phyloP scores from a whole-genome alignment of 768 basidiomycete species.

The Tremella mesenterica region DNA sequence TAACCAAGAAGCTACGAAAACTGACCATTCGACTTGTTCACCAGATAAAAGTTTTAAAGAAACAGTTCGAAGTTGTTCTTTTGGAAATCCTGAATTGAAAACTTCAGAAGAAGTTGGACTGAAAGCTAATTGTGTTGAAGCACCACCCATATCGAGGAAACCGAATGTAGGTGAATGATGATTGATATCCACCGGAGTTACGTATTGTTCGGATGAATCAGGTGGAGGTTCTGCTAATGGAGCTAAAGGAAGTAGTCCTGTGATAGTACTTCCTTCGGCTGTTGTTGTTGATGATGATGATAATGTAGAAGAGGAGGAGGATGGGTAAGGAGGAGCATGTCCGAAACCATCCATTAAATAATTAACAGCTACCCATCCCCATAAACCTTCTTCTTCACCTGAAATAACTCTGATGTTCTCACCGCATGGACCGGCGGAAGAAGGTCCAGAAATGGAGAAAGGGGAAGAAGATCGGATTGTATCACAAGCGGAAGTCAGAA shows the following conservation, averaged over 20 bases:
- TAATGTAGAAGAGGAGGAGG: not conserved
- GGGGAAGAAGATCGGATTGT: conserved; percentile 66
- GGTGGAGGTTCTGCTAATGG: conserved; percentile 31
- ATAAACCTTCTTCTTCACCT: conserved; percentile 94
- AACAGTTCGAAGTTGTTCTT: conserved; percentile 67
- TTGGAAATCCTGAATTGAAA: conserved; percentile 45
- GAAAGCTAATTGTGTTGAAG: conserved; percentile 97
- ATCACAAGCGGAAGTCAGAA: conserved; percentile 68
- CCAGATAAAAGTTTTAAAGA: conserved; percentile 72
- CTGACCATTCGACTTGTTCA: conserved; percentile 75
- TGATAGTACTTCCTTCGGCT: not conserved
- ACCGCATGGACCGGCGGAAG: conserved; percentile 72
- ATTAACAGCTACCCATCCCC: conserved; percentile 98
- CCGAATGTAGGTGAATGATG: conserved; percentile 77
- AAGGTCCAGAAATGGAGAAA: conserved; percentile 65
- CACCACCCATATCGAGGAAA: conserved; percentile 98
- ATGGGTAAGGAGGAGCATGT: conserved; percentile 30
- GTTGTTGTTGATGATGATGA: conserved; percentile 2
- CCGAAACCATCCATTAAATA: conserved; percentile 95
- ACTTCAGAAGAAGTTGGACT: conserved; percentile 63
- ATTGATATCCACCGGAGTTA: conserved; percentile 39
- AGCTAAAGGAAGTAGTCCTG: conserved; percentile 23
- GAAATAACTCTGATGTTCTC: conserved; percentile 87
- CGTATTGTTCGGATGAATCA: conserved; percentile 23
- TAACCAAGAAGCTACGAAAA: conserved; percentile 97